These are phyloP conservation scores for Russula sp. DNA, from an alignment of 768 basidiomycete genomes.

Conservation along the genomic window DNA sequence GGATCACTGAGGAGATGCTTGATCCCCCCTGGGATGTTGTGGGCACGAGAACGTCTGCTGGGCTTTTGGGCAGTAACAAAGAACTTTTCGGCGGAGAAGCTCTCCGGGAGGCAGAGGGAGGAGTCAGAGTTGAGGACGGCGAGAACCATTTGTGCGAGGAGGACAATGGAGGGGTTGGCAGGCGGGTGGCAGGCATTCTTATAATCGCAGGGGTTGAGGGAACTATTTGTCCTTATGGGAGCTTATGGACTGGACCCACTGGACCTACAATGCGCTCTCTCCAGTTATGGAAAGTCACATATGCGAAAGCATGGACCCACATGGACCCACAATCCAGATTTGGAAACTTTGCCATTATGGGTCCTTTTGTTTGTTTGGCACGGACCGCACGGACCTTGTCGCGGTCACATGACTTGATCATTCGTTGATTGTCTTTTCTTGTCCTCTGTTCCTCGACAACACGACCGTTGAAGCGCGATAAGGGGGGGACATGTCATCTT, in stretches of 20 bases:
- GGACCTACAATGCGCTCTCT: conserved; percentile 8
- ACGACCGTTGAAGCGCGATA: too few relatives aligned
- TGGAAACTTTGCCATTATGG: conserved; percentile 17
- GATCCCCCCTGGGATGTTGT: conserved; percentile 24
- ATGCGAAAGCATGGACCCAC: conserved; percentile 17
- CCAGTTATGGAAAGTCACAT: conserved; percentile 7
- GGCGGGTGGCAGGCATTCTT: conserved; percentile 12
- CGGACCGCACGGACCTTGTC: background rate
- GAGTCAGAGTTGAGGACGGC: conserved; percentile 17
- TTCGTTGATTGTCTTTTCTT: background rate
- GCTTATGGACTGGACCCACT: too few relatives aligned
- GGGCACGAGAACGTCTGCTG: conserved; percentile 16
- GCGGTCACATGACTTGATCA: conserved; percentile 18
- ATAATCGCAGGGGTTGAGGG: background rate
- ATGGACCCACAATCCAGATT: conserved; percentile 14
- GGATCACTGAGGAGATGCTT: conserved; percentile 24
- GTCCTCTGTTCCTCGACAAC: background rate
- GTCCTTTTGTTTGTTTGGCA: background rate
- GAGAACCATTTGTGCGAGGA: conserved; percentile 18
- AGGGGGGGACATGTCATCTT: conserved; percentile 42
- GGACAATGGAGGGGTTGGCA: background rate
- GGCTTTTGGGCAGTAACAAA: conserved; percentile 4
- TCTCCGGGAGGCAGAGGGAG: conserved; percentile 9
- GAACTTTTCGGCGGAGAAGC: background rate
- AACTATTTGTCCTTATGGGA: conserved; percentile 13